These are phyloP conservation scores for Sugiyamaella novakii DNA, from an alignment of 1,139 yeast genomes.

Conservation along the genomic window DNA sequence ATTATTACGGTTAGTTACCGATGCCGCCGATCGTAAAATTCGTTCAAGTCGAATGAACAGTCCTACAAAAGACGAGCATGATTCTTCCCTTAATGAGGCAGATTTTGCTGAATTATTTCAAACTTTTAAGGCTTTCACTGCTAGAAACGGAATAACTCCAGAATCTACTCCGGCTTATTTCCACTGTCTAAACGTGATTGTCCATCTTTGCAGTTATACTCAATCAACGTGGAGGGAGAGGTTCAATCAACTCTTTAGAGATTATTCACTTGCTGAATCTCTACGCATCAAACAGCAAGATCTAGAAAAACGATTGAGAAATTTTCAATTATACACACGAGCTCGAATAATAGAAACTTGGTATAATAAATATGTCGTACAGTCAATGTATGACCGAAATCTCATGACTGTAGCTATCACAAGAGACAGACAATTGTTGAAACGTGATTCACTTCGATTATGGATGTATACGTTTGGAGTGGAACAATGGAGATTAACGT, in stretches of 20 bases:
- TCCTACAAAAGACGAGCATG: constrained; percentile 9
- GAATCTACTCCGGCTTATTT: constrained; percentile 23
- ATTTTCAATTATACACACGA: constrained; percentile 1
- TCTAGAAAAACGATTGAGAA: constrained; percentile 3
- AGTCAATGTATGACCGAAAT: constrained; percentile 19
- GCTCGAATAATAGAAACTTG: not conserved
- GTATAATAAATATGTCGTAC: constrained; percentile 21
- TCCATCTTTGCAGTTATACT: constrained; percentile 29
- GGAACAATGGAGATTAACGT: constrained; percentile 16
- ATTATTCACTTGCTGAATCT: constrained; percentile 25
- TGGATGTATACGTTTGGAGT: constrained; percentile 18
- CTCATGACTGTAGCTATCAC: constrained; percentile 19
- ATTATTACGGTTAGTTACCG: constrained; percentile 30
- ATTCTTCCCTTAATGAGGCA: constrained; percentile 12
- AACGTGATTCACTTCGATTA: constrained; percentile 20
- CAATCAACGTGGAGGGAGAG: constrained; percentile 29
- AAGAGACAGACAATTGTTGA: constrained; percentile 20
- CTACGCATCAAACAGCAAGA: constrained; percentile 5
- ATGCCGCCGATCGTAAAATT: constrained; percentile 29
- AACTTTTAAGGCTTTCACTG: constrained; percentile 32
- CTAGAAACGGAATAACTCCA: constrained; percentile 27
- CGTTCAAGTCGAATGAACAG: constrained; percentile 4
- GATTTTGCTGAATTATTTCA: constrained; percentile 33
- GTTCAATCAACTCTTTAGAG: constrained; percentile 26
- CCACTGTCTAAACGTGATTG: constrained; percentile 29